Base-by-base conservation (phyloP, 2,329 filamentous ascomycete species). In the Sphaceloma murrayae region DNA sequence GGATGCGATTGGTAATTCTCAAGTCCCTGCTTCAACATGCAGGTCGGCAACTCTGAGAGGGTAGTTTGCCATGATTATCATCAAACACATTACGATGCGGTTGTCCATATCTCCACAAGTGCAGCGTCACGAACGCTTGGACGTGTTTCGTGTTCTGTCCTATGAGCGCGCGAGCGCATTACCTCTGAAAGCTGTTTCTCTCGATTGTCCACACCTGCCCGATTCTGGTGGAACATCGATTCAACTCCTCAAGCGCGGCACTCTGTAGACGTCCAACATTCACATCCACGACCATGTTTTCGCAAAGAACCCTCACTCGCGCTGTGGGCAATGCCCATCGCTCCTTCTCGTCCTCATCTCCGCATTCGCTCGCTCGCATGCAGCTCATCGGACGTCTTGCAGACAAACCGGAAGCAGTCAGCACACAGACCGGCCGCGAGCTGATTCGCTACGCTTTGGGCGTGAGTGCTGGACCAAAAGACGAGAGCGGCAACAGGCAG, bases 371-470 rank as follows among this genome's bases (percentile, higher is more conserved):
- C 53, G 85, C 91, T 54, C 82, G 80, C 65, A 82, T 98, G 70
- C 82, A 79, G 57, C 71, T 98, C 63, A 74, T 95, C 54, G 91
- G 91, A 59, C 82, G 87, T 63, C 78, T 98, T 42, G 86, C 76
- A 49, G 75, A 78, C 55, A 74, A 77, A 43, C 89, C 91, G 47
- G 88, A 95, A 70, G 57, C 87, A 53, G 71, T 74, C 27, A 63
- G 77, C 48, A 85, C 83, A 36, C 74, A 75, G 56, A 80, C 69
- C 43, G 86, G 86, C 47, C 73, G 73, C 51, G 83, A 93, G 51
- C 58, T 94, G 47, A 60, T 96, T 58, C 77, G 75, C 56, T 96
- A 94, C 62, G 68, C 78, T 3, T 68, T 98, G 50, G 88, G 77
- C 42, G 83, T 78, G 56, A 79, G 69, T 62, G 63, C 62, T 48